Conservation (phyloP, 202 grass and related monocot genomes). For the Zoysia matrella region DNA sequence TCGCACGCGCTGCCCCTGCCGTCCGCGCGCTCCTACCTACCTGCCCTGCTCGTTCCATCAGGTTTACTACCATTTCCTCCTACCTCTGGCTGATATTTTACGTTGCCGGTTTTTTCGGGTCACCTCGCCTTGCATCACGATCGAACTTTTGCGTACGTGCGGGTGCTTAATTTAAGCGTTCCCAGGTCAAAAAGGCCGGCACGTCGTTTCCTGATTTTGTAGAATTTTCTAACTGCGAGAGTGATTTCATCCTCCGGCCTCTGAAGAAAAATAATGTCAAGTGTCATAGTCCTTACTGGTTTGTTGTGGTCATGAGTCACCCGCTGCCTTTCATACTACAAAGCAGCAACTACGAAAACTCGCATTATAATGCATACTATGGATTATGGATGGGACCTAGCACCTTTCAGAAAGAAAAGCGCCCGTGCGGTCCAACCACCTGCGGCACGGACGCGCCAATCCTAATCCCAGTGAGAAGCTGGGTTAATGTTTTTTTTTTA, state of each 20-base stretch:
- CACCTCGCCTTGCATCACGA: constrained; percentile 14
- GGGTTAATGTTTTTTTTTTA: neutral
- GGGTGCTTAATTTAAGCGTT: neutral
- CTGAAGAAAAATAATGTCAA: neutral
- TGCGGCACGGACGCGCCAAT: neutral
- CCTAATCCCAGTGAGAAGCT: neutral
- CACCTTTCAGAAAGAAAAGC: neutral
- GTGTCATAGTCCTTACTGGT: neutral
- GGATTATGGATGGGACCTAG: neutral
- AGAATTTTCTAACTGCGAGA: neutral
- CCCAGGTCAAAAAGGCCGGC: constrained; percentile 19
- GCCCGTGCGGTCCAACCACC: neutral
- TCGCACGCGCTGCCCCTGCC: neutral
- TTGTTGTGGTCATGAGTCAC: neutral
- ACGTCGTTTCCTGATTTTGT: neutral
- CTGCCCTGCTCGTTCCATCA: neutral
- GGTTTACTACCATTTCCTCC: neutral
- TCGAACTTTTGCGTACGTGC: constrained; percentile 27
- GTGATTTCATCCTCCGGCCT: neutral
- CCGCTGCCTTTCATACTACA: neutral
- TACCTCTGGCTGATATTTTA: constrained; percentile 26
- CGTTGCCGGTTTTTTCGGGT: neutral
- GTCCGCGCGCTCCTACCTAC: neutral
- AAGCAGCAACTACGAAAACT: neutral
- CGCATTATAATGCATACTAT: neutral